These are phyloP conservation scores for Venturiaceae sp. DNA, from an alignment of 2,329 filamentous ascomycete species.

Conservation along the genomic window DNA sequence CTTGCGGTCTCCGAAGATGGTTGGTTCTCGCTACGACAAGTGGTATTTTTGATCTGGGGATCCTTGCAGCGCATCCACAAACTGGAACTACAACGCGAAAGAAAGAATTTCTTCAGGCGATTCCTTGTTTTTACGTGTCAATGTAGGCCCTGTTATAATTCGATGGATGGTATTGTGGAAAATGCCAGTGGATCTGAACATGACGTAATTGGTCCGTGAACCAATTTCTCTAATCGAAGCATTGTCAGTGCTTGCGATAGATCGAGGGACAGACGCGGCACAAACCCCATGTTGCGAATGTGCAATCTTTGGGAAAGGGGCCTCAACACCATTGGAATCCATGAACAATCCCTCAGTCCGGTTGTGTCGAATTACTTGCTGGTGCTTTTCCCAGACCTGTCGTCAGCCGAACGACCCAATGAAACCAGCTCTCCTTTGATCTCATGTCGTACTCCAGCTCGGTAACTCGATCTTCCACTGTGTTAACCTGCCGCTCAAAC, in stretches of 20 bases:
- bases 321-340: not conserved
- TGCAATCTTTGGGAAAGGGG: not conserved
- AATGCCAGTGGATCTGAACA: not conserved
- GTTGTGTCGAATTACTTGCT: not conserved
- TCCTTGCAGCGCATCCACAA: not conserved
- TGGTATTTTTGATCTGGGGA: not conserved
- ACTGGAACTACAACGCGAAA: not conserved
- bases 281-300: not conserved
- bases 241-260: not conserved
- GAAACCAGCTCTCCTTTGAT: constrained; percentile 23
- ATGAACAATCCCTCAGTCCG: not conserved
- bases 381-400: constrained; percentile 13
- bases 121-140: not conserved
- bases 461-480: constrained; percentile 29
- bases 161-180: not conserved
- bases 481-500: constrained; percentile 58
- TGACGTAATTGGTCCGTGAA: not conserved
- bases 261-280: too few relatives aligned
- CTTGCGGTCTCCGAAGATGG: not conserved
- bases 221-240: not conserved
- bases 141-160: not conserved
- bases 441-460: constrained; percentile 5
- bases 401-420: constrained; percentile 20
- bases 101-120: not conserved
- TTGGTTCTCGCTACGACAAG: not conserved